These are phyloP conservation scores for Cutaneotrichosporon cavernicola DNA, from an alignment of 1,284 basidiomycete species.

Conservation along the genomic window DNA sequence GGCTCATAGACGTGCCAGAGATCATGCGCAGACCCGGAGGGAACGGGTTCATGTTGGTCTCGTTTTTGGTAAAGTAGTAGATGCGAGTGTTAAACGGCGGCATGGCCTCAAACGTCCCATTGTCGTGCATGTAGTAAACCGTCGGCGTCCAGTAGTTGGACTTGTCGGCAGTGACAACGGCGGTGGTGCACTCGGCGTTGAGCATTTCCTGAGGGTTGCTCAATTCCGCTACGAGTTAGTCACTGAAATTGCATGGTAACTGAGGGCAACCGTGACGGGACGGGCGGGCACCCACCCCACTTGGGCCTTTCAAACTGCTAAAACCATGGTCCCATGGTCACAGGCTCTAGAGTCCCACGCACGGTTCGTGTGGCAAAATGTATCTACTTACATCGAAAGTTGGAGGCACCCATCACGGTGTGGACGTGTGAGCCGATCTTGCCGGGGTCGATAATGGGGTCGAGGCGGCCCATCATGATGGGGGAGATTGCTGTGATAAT, in stretches of 20 bases:
- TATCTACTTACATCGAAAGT: constrained; percentile 25
- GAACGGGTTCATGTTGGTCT: constrained; percentile 40
- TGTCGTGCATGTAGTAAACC: constrained; percentile 20
- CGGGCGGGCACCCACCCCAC: neutral
- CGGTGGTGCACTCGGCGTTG: constrained; percentile 27
- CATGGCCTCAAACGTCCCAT: constrained; percentile 29
- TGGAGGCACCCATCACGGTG: constrained; percentile 44
- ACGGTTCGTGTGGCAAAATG: neutral
- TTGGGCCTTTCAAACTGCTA: neutral
- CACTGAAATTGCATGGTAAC: neutral
- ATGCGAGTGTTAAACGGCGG: constrained; percentile 33
- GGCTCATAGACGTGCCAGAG: constrained; percentile 32
- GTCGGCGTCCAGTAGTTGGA: constrained; percentile 49
- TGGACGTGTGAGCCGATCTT: constrained; percentile 49
- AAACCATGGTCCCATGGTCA: neutral
- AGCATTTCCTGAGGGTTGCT: constrained; percentile 27
- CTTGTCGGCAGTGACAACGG: constrained; percentile 33
- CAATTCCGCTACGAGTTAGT: constrained; percentile 7
- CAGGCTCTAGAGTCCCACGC: constrained; percentile 20
- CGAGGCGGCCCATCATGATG: constrained; percentile 45
- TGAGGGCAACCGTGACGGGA: neutral
- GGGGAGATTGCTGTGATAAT: constrained; percentile 54
- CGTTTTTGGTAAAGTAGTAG: constrained; percentile 45
- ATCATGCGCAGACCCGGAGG: constrained; percentile 50
- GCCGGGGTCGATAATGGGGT: constrained; percentile 53